A percentile compares a stretch with the other conserved stretches of the same genome.
Evolutionary conservation across 768 basidiomycete genomes (phyloP).

Genomic region (Amanita jacksonii): DNA sequence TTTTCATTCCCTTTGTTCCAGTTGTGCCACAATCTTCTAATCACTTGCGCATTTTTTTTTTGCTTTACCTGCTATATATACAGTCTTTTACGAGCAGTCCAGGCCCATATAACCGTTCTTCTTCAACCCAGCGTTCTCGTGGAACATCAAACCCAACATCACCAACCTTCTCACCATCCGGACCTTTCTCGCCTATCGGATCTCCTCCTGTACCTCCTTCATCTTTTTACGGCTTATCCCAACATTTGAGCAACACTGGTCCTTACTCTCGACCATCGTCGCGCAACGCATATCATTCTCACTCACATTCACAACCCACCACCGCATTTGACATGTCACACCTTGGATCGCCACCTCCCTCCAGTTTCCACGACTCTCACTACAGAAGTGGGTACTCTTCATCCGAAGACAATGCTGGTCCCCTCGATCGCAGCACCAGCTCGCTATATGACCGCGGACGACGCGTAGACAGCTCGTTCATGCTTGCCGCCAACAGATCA

Average conservation of each 20-base stretch:
- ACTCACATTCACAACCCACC: slow-evolving; percentile 13
- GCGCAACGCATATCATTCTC: slow-evolving; percentile 45
- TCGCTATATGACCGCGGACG: slow-evolving; percentile 25
- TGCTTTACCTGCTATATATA: background rate
- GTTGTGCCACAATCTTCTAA: slow-evolving; percentile 8
- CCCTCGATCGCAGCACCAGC: slow-evolving; percentile 11
- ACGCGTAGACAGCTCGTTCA: slow-evolving; percentile 21
- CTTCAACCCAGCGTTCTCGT: slow-evolving; percentile 43
- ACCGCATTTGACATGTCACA: slow-evolving; percentile 1
- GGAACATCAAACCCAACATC: slow-evolving; percentile 70
- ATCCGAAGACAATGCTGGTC: slow-evolving; percentile 26
- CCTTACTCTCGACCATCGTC: slow-evolving; percentile 53
- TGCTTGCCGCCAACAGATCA: slow-evolving; percentile 5
- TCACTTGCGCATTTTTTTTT: background rate
- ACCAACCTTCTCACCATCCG: slow-evolving; percentile 25
- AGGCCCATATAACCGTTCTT: slow-evolving; percentile 32
- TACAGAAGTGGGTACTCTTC: slow-evolving; percentile 34
- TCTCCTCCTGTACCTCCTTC: slow-evolving; percentile 32
- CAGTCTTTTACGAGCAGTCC: slow-evolving; percentile 33
- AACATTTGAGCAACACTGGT: background rate
- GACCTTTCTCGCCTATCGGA: slow-evolving; percentile 23
- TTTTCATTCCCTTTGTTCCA: slow-evolving; percentile 5
- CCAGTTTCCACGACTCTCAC: slow-evolving; percentile 13
- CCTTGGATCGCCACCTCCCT: slow-evolving; percentile 11
- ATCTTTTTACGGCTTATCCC: background rate